Conservation (phyloP, 805 yeast species). For the Myxozyma melibiosi region DNA sequence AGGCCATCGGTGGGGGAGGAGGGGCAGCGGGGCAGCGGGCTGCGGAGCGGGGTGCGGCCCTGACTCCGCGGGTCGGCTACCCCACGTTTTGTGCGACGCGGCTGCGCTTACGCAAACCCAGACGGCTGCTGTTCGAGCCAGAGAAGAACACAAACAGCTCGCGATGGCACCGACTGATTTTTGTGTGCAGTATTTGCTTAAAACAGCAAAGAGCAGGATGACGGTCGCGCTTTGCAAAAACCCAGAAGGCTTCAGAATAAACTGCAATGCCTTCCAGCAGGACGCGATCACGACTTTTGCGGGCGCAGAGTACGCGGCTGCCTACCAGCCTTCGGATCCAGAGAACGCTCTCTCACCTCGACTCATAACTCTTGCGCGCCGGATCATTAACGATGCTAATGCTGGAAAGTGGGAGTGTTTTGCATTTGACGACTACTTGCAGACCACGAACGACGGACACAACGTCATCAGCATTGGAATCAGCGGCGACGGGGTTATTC, state of each 20-base stretch:
- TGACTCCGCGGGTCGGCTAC: not conserved
- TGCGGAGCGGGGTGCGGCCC: constrained; percentile 8
- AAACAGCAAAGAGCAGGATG: not conserved
- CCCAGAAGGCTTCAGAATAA: constrained; percentile 34
- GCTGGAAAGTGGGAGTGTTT: constrained; percentile 26
- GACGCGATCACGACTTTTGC: constrained; percentile 33
- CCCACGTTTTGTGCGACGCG: not conserved
- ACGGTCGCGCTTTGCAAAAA: constrained; percentile 7
- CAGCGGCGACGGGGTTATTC: constrained; percentile 37
- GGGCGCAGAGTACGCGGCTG: constrained; percentile 27
- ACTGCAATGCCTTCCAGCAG: constrained; percentile 36
- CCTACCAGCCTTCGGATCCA: constrained; percentile 18
- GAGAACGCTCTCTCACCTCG: not conserved
- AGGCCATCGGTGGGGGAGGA: not conserved
- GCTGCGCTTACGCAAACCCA: constrained; percentile 4
- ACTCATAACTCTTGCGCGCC: constrained; percentile 27
- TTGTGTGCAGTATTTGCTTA: too few species aligned
- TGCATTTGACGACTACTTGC: constrained; percentile 31
- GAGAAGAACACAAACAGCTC: too few species aligned
- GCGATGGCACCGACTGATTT: too few species aligned
- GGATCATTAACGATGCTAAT: constrained; percentile 7
- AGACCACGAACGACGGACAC: constrained; percentile 36
- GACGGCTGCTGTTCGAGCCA: too few species aligned
- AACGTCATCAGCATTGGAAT: constrained; percentile 36
- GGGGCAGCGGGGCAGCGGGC: constrained; percentile 2